Conservation (phyloP, 2,329 filamentous ascomycete genomes). For the Scedosporium boydii region DNA sequence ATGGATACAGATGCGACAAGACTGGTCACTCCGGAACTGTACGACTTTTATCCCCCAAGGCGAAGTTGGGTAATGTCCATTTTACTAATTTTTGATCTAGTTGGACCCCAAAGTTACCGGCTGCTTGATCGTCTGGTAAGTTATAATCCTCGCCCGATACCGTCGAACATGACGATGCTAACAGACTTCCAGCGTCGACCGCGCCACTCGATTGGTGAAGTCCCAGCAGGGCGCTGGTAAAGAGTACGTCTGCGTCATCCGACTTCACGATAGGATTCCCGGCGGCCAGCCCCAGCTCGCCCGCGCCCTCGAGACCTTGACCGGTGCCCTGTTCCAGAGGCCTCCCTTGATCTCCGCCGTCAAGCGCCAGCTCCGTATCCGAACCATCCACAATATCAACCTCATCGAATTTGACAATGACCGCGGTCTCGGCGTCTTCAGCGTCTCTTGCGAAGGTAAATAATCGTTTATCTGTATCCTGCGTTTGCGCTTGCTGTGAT, state of each 20-base stretch:
- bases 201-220: constrained; percentile 61
- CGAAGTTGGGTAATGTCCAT: not conserved
- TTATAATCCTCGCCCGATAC: not conserved
- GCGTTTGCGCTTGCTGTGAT: not conserved
- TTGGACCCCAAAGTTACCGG: constrained; percentile 97
- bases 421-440: constrained; percentile 93
- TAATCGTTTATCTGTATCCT: too few relatives aligned
- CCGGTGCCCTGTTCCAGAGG: constrained; percentile 74
- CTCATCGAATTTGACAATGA: constrained; percentile 98
- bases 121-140: constrained; percentile 72
- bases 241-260: constrained; percentile 94
- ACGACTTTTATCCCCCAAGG: not conserved
- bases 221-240: constrained; percentile 98
- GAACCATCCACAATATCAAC: constrained; percentile 96
- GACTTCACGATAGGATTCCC: constrained; percentile 89
- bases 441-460: constrained; percentile 86
- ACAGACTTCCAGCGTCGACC: constrained; percentile 9
- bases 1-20: constrained; percentile 54
- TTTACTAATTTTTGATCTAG: constrained; percentile 3
- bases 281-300: constrained; percentile 90
- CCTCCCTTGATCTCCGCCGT: constrained; percentile 96
- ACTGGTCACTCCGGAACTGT: constrained; percentile 91
- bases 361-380: constrained; percentile 96
- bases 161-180: not conserved
- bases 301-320: constrained; percentile 88